These are phyloP conservation scores for Diutina neorugosa DNA, from an alignment of 1,139 yeast species.

Conservation along the genomic window DNA sequence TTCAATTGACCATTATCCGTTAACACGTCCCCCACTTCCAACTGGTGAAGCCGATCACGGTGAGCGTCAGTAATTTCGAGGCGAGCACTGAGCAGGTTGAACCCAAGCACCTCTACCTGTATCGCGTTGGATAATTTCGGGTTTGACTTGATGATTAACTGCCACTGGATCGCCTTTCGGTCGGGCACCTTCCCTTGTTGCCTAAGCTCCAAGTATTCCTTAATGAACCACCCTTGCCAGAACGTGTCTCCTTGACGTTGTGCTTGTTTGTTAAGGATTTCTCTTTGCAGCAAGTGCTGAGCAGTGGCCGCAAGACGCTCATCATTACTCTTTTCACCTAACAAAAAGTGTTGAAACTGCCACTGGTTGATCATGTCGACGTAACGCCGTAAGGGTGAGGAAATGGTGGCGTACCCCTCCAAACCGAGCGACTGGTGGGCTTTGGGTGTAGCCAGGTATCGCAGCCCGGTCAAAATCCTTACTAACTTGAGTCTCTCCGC, in stretches of 20 bases:
- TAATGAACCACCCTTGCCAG: constrained; percentile 1
- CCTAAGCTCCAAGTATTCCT: neutral
- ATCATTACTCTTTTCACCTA: neutral
- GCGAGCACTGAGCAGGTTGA: neutral
- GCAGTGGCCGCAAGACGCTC: neutral
- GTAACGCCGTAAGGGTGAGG: constrained; percentile 82
- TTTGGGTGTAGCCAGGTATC: constrained; percentile 20
- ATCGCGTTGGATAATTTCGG: neutral
- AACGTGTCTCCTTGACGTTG: neutral
- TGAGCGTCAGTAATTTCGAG: neutral
- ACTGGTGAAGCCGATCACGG: neutral
- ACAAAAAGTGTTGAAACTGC: constrained; percentile 13
- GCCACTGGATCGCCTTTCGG: neutral
- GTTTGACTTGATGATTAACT: neutral
- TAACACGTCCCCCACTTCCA: constrained; percentile 1
- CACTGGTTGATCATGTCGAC: constrained; percentile 78
- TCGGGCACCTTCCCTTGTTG: neutral
- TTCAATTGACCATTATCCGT: neutral
- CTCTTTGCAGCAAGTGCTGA: neutral
- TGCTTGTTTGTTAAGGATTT: neutral
- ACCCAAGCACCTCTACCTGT: constrained; percentile 1
- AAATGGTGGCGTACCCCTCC: constrained; percentile 54
- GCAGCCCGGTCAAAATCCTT: constrained; percentile 20
- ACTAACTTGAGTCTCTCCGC: constrained; percentile 10
- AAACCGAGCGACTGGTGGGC: constrained; percentile 60